Percentiles rank a stretch among this genome's conserved stretches.
These are phyloP conservation scores for Schizosaccharomyces lindneri DNA, from an alignment of 805 yeast genomes.

Conservation along the genomic window DNA sequence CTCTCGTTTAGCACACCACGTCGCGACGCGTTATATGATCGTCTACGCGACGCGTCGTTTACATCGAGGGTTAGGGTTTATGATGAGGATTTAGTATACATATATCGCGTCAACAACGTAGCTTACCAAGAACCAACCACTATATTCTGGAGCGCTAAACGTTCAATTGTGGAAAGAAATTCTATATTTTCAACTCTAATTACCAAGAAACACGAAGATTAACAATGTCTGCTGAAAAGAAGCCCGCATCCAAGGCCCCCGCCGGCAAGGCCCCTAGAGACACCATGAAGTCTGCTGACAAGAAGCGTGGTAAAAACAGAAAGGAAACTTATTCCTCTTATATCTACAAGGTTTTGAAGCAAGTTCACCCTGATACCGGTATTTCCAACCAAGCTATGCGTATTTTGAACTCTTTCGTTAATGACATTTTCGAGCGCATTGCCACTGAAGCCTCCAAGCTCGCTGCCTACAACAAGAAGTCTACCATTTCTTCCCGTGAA, in stretches of 20 bases:
- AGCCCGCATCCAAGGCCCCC: conserved; percentile 29
- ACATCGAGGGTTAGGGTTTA: not conserved
- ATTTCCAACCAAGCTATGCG: conserved; percentile 97
- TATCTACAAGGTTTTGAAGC: conserved; percentile 89
- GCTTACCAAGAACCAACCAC: not conserved
- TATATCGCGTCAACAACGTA: not conserved
- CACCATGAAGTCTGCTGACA: conserved; percentile 58
- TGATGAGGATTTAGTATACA: not conserved
- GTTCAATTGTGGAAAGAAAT: not conserved
- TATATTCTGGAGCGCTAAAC: not conserved
- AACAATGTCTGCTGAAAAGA: conserved; percentile 25
- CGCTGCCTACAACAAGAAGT: conserved; percentile 96
- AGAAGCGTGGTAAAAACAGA: conserved; percentile 87
- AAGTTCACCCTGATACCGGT: conserved; percentile 97
- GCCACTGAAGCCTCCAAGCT: conserved; percentile 94
- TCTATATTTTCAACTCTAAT: no score
- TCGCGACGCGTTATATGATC: not conserved
- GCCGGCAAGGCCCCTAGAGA: conserved; percentile 97
- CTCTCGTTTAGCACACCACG: no score
- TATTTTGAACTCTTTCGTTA: conserved; percentile 92
- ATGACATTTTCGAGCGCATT: conserved; percentile 87
- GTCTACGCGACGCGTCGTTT: not conserved
- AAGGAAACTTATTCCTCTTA: conserved; percentile 95
- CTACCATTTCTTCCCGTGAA: conserved; percentile 94
- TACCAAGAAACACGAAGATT: no score